phyloP scores from a whole-genome alignment of 495 filamentous ascomycete species.

The Neurospora tetrasperma region DNA sequence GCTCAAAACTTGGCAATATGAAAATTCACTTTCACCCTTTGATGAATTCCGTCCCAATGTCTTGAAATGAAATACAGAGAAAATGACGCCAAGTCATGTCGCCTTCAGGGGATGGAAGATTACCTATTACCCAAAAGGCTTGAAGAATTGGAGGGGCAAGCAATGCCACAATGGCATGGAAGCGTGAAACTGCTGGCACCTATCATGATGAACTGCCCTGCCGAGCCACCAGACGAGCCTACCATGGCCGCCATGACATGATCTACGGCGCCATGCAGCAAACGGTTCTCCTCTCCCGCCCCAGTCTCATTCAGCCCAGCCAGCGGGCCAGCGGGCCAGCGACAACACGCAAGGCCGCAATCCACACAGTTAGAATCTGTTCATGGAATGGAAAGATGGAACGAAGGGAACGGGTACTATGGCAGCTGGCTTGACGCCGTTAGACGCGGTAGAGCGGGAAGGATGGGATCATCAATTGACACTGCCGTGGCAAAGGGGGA shows the following conservation, averaged over 20 bases:
- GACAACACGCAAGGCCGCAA: not conserved
- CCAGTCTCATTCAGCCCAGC: not conserved
- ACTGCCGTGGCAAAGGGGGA: no score
- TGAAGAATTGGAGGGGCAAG: no score
- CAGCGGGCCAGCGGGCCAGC: not conserved
- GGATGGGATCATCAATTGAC: not conserved
- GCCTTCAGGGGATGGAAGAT: not conserved
- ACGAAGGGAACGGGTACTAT: not conserved
- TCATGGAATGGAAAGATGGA: not conserved
- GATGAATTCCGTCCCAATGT: not conserved
- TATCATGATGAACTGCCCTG: not conserved
- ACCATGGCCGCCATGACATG: not conserved
- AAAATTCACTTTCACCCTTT: not conserved
- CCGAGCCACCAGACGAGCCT: not conserved
- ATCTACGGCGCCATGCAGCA: not conserved
- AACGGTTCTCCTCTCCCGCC: not conserved
- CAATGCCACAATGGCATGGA: not conserved
- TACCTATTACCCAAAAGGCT: no score
- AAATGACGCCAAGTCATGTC: not conserved
- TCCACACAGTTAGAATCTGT: not conserved
- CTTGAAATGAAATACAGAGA: not conserved
- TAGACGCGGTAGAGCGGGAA: not conserved
- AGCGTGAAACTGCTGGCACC: not conserved
- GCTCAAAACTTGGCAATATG: not conserved
- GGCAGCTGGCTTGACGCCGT: not conserved